Base-by-base conservation (phyloP, 164 flowering plant genomes). In the Cinnamomum chago region DNA sequence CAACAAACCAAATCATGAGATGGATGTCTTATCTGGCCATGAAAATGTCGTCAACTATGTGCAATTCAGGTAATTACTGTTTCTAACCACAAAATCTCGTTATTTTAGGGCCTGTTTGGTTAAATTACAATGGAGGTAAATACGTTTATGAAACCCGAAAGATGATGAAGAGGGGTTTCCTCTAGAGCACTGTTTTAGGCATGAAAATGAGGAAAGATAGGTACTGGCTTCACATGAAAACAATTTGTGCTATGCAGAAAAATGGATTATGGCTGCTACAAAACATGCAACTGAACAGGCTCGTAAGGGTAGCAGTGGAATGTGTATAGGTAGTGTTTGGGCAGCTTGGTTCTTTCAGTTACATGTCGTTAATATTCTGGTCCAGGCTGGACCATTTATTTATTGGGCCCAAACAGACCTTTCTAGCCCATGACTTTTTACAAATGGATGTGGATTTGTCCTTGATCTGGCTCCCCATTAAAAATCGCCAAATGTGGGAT, bases 11-110 rank as follows among this genome's bases (percentile, higher is more conserved):
- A 81, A 79, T 79, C 92, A 94, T 88, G 98, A 94, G 85, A 81
- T 92, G 84, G 98, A 91, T 82, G 80, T 91, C 25, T 83, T 94
- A 74, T 79, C 94, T 75, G 98, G 98, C 70, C 98, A 94, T 79
- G 97, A 92, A 82, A 89, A 94, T 85, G 98, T 89, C 81, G 97
- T 93, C 76, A 92, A 95, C 70, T 95, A 92, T 81, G 98, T 91
- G 66, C 98, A 94, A 70, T 94, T 92, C 83, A 91, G 97, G 98
- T 92, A 75, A 23, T 84, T 72, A 17, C 4, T 58, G 27, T 33
- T 40, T 30, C 2, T 28, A 50, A 70, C 22, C 30, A 28, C 35
- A 30, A 30, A 66, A 25, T 55, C 64, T 69, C 28, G 2, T 55
- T 55, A 15, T 55, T 55, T 55, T 55, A 20, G 60, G 60, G 60